Base-by-base conservation (phyloP, 768 basidiomycete species). In the Boletellus ananas region DNA sequence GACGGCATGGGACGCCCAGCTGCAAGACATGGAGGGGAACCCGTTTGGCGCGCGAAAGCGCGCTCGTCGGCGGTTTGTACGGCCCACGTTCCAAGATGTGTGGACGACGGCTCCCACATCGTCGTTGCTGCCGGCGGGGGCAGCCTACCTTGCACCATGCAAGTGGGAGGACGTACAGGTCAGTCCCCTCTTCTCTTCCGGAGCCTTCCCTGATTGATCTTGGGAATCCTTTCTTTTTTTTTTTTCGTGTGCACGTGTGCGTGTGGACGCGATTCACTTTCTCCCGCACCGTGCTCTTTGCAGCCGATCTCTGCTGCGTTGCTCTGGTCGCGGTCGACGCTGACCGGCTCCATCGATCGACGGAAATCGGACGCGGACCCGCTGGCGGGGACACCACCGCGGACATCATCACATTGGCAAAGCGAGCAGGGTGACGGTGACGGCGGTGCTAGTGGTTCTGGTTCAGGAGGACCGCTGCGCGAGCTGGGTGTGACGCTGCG, bases 101-200 rank as follows among this genome's bases (percentile, higher is more conserved):
- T 61, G 63, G 65, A 54, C 29, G 9, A 11, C 58, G 25, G 29
- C 37, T 5, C 39, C 55, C 3, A 21, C 25, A 25, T 34, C 16
- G 17, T 4, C 11, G 36, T 29, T 29, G 6, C 10, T 10, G 6
- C 8, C 27, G 27, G 27, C 27, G 8, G 23, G 23, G 23, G 25
- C 16, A 4, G 10, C n/a, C 25, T 6, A 12, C 6, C 18, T 25
- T 0, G 29, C 36, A 3, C 23, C 17, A 17, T 12, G 10, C 42
- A 49, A 37, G 11, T 61, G 62, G 64, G 40, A 37, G 18, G 39
- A 45, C 40, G 21, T 65, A 1, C 64, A 66, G 63, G 65, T 67
- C 39, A 27, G 62, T 64, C 7, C 20, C 3, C 21, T 7, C 12
- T 13, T 29, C 3, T 9, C 29, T 29, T 29, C 29, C 29, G 29